Evolutionary conservation across 2,329 filamentous ascomycete genomes (phyloP).

Genomic region (Hirsutella rhossiliensis): DNA sequence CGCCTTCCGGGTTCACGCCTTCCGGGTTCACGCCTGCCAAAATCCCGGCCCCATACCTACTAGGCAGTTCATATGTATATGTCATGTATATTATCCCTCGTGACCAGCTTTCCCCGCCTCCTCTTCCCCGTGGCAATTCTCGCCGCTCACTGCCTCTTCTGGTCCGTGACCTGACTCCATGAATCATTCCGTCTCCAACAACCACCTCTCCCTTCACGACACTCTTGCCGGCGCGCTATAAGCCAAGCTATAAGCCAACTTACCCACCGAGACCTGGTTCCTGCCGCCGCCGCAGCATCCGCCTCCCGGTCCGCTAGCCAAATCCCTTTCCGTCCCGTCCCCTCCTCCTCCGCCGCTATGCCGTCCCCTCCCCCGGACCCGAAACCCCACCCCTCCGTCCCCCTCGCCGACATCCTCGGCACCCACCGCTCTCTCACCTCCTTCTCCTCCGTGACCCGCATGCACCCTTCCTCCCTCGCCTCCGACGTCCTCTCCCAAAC

Average conservation of each 20-base stretch:
- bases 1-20: too few species aligned
- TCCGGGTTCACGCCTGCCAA: too few species aligned
- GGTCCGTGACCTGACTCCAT: not conserved
- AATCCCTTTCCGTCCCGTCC: not conserved
- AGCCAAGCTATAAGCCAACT: too few species aligned
- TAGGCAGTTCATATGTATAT: too few species aligned
- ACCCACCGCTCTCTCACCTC: constrained; percentile 69
- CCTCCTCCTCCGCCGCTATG: constrained; percentile 4
- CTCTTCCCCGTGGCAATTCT: not conserved
- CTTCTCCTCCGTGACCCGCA: constrained; percentile 71
- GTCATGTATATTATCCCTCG: too few species aligned
- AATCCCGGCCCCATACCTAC: too few species aligned
- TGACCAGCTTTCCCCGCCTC: not conserved
- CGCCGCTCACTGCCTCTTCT: not conserved
- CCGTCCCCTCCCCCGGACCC: constrained; percentile 9
- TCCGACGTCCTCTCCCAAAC: constrained; percentile 50
- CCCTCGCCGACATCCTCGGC: constrained; percentile 76
- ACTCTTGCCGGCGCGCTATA: not conserved
- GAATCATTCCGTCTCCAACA: not conserved
- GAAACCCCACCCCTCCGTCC: constrained; percentile 33
- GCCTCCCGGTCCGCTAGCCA: too few species aligned
- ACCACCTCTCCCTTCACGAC: not conserved
- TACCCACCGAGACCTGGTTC: too few species aligned
- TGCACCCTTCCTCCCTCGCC: constrained; percentile 56
- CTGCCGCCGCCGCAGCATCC: too few species aligned